Conservation (phyloP, 1,139 yeast species). For the Saccharomycopsis hybrid region DNA sequence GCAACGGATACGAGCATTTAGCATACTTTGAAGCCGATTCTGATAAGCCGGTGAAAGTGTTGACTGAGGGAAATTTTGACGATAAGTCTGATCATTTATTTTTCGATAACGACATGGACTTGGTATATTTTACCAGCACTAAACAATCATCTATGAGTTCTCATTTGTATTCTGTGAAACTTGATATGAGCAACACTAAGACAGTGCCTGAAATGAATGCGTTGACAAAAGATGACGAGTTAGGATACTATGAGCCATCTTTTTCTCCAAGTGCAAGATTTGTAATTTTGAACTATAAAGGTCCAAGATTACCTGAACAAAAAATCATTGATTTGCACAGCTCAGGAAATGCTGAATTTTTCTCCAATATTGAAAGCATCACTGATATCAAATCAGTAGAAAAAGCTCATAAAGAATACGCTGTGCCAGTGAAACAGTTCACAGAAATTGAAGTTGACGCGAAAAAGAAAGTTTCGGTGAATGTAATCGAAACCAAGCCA, state of each 20-base stretch:
- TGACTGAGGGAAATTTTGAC: constrained; percentile 68
- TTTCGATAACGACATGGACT: constrained; percentile 45
- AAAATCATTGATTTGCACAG: constrained; percentile 40
- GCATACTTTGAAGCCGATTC: constrained; percentile 53
- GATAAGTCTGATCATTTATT: constrained; percentile 50
- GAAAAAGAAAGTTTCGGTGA: constrained; percentile 37
- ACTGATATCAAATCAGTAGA: constrained; percentile 23
- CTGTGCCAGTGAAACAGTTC: constrained; percentile 51
- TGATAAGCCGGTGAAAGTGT: constrained; percentile 36
- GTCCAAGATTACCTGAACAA: constrained; percentile 67
- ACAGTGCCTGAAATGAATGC: constrained; percentile 25
- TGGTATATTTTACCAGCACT: constrained; percentile 61
- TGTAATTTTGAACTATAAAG: constrained; percentile 46
- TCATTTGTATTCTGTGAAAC: constrained; percentile 45
- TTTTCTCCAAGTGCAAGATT: constrained; percentile 55
- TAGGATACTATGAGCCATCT: constrained; percentile 54
- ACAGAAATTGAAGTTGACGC: constrained; percentile 42
- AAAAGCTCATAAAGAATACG: constrained; percentile 31
- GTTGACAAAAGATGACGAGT: constrained; percentile 42
- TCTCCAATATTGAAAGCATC: constrained; percentile 6
- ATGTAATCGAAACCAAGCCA: constrained; percentile 73
- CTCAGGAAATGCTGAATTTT: background rate
- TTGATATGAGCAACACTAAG: constrained; percentile 25
- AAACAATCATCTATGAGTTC: constrained; percentile 48
- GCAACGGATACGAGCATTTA: constrained; percentile 57